Percentiles rank a stretch among this genome's conserved stretches.
Conservation (phyloP, 805 yeast species). For the Kodamaea kakaduensis region DNA sequence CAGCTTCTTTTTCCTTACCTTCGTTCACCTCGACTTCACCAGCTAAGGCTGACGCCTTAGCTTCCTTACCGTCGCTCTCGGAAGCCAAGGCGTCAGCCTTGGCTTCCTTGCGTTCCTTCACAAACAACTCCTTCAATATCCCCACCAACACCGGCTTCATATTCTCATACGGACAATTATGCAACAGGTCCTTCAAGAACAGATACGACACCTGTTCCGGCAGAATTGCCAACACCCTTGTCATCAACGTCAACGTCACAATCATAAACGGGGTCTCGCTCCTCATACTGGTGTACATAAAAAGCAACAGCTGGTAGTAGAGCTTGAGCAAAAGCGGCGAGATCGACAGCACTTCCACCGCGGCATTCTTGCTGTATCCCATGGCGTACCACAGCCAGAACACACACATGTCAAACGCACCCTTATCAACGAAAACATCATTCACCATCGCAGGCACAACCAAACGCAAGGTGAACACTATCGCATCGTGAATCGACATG, state of each 20-base stretch:
- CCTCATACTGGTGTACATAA: conserved; percentile 10
- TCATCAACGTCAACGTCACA: conserved; percentile 56
- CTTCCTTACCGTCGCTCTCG: background rate
- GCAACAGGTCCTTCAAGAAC: conserved; percentile 61
- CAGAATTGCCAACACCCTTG: conserved; percentile 55
- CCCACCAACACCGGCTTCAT: conserved; percentile 59
- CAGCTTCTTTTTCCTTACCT: background rate
- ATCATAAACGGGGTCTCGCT: conserved; percentile 10
- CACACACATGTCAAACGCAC: conserved; percentile 26
- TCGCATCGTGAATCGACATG: conserved; percentile 17
- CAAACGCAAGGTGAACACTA: conserved; percentile 23
- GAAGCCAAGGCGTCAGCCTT: conserved; percentile 1
- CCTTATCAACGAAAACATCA: conserved; percentile 15
- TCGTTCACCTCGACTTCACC: background rate
- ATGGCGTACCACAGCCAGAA: conserved; percentile 40
- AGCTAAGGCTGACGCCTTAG: no score
- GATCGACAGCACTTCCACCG: conserved; percentile 27
- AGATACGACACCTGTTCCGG: conserved; percentile 55
- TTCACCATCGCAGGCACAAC: conserved; percentile 36
- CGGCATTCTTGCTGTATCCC: conserved; percentile 17
- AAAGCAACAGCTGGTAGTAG: conserved; percentile 31
- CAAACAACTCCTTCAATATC: conserved; percentile 63
- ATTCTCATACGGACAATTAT: conserved; percentile 60
- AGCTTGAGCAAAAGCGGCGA: conserved; percentile 27
- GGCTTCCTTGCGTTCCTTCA: conserved; percentile 22